A percentile compares a stretch with the other conserved stretches of the same genome.
phyloP scores from a whole-genome alignment of 495 filamentous ascomycete species.

The Aspergillus carlsbadensis region DNA sequence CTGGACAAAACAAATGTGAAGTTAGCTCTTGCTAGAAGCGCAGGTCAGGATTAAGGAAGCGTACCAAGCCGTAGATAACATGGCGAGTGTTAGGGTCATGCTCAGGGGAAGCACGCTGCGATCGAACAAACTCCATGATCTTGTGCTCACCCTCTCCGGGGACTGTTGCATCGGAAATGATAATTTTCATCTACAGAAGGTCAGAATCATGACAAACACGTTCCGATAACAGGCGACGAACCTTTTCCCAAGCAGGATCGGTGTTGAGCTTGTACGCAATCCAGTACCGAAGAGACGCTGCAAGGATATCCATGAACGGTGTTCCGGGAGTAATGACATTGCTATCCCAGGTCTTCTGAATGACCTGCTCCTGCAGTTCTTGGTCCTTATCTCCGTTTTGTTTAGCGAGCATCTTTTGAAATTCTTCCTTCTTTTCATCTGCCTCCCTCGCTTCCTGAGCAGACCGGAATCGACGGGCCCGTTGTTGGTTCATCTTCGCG shows the following conservation, averaged over 20 bases:
- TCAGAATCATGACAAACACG: slow-evolving; percentile 21
- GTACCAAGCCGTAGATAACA: slow-evolving; percentile 83
- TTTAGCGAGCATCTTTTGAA: slow-evolving; percentile 71
- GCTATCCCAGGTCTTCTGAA: slow-evolving; percentile 93
- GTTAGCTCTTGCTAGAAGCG: slow-evolving; percentile 21
- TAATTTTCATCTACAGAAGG: slow-evolving; percentile 72
- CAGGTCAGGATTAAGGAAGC: slow-evolving; percentile 5
- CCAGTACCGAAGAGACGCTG: slow-evolving; percentile 92
- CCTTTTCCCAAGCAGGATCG: slow-evolving; percentile 93
- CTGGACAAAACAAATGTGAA: slow-evolving; percentile 20
- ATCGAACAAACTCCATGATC: slow-evolving; percentile 97
- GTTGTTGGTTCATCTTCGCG: slow-evolving; percentile 98
- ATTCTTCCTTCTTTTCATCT: slow-evolving; percentile 84
- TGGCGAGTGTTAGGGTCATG: slow-evolving; percentile 97
- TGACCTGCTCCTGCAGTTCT: slow-evolving; percentile 59
- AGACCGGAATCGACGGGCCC: slow-evolving; percentile 85
- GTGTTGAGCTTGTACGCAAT: slow-evolving; percentile 94
- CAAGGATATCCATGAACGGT: slow-evolving; percentile 97
- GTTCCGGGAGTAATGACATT: slow-evolving; percentile 98
- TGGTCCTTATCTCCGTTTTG: slow-evolving; percentile 63
- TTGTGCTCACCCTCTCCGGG: slow-evolving; percentile 99
- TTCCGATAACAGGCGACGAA: slow-evolving; percentile 21
- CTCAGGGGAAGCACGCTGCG: slow-evolving; percentile 82
- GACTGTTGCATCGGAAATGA: slow-evolving; percentile 97
- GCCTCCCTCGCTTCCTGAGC: slow-evolving; percentile 94